phyloP scores from a whole-genome alignment of 345 rosid species.

The Populus pruinosa region DNA sequence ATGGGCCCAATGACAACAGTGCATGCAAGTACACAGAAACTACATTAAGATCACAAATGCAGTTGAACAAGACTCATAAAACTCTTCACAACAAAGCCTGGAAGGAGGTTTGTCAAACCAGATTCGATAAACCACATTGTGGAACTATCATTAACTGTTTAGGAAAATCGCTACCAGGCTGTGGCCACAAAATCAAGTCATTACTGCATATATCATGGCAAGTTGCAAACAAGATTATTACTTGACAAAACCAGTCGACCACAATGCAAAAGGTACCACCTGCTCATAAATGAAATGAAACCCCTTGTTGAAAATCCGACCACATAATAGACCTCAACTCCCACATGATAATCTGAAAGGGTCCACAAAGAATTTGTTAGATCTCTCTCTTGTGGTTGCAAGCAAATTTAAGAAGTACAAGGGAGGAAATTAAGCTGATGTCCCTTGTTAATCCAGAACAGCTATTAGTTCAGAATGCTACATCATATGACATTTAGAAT shows the following conservation, averaged over 20 bases:
- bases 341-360: constrained; percentile 12
- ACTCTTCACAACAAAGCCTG: constrained; percentile 7
- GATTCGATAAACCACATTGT: background rate
- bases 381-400: background rate
- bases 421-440: background rate
- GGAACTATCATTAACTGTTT: background rate
- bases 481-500: background rate
- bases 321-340: background rate
- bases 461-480: too few relatives aligned
- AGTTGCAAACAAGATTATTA: background rate
- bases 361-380: background rate
- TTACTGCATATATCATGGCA: background rate
- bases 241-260: background rate
- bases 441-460: too few relatives aligned
- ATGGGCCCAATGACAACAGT: constrained; percentile 1
- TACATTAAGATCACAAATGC: constrained; percentile 11
- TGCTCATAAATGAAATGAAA: constrained; percentile 12
- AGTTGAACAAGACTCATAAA: constrained; percentile 2
- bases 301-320: background rate
- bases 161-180: background rate
- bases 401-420: background rate
- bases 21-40: background rate
- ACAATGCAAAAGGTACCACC: background rate
- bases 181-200: constrained; percentile 1
- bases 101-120: background rate